Evolutionary conservation across 2,329 filamentous ascomycete genomes (phyloP).

Genomic region (Meredithiella fracta): DNA sequence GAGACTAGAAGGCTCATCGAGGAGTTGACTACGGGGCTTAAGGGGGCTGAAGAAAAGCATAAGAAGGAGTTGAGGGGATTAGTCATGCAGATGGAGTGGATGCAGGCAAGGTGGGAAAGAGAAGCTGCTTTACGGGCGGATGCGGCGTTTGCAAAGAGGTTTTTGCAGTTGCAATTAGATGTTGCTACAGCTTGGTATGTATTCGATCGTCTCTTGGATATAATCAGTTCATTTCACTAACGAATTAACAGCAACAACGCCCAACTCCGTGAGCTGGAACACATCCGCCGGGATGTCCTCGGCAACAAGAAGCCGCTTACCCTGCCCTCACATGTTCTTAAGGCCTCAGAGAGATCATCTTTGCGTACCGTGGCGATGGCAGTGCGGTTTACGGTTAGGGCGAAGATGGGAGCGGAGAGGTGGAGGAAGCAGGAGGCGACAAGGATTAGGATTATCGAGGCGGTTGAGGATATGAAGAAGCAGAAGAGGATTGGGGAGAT

Average conservation of each 20-base stretch:
- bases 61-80: constrained; percentile 65
- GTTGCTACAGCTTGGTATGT: constrained; percentile 80
- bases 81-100: constrained; percentile 78
- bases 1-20: constrained; percentile 19
- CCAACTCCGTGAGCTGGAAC: constrained; percentile 68
- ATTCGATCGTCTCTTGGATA: neutral
- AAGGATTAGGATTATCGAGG: constrained; percentile 31
- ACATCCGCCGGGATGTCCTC: constrained; percentile 43
- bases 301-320: constrained; percentile 22
- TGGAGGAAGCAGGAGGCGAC: constrained; percentile 38
- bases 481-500: neutral
- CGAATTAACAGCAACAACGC: constrained; percentile 61
- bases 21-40: constrained; percentile 21
- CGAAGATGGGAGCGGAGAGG: constrained; percentile 27
- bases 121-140: constrained; percentile 68
- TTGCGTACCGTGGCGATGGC: constrained; percentile 31
- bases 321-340: constrained; percentile 9
- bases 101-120: constrained; percentile 63
- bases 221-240: constrained; percentile 10
- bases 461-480: constrained; percentile 30
- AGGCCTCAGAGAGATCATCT: constrained; percentile 16
- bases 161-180: constrained; percentile 61
- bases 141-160: constrained; percentile 73
- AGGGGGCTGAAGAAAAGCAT: constrained; percentile 45
- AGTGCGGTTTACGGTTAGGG: constrained; percentile 37